Conservation (phyloP, 306 rosid species). For the Parietaria judaica region DNA sequence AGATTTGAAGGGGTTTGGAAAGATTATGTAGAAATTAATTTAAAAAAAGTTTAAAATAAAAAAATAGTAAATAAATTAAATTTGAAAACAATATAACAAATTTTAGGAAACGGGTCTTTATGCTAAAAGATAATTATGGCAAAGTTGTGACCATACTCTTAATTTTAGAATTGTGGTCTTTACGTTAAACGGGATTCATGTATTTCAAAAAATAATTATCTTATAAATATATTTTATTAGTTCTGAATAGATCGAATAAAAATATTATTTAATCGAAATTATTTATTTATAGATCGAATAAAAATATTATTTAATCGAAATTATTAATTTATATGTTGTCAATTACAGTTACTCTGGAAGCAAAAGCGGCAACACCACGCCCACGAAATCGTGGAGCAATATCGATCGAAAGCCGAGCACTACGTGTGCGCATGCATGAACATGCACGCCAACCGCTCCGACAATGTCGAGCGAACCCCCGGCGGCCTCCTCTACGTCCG, state of each 20-base stretch:
- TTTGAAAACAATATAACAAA: constrained; percentile 4
- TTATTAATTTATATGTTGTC: neutral
- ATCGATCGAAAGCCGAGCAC: constrained; percentile 72
- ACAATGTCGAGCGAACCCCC: constrained; percentile 58
- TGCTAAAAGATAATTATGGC: neutral
- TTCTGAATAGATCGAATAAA: no score
- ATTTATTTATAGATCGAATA: neutral
- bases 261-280: no score
- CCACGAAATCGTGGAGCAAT: constrained; percentile 37
- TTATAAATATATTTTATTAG: no score
- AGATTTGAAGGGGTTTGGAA: no score
- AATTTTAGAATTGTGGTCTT: no score
- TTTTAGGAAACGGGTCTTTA: constrained; percentile 12
- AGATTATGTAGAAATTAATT: no score
- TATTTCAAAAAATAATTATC: no score
- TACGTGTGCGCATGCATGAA: constrained; percentile 81
- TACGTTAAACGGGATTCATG: no score
- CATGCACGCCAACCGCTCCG: constrained; percentile 47
- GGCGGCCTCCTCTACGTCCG: constrained; percentile 66
- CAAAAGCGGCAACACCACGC: constrained; percentile 46
- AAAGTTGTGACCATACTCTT: constrained; percentile 7
- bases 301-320: no score
- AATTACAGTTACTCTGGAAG: constrained; percentile 47
- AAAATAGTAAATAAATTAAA: no score
- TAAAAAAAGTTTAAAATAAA: no score